These are phyloP conservation scores for Wickerhamomyces sp. DNA, from an alignment of 1,139 yeast genomes.

Conservation along the genomic window DNA sequence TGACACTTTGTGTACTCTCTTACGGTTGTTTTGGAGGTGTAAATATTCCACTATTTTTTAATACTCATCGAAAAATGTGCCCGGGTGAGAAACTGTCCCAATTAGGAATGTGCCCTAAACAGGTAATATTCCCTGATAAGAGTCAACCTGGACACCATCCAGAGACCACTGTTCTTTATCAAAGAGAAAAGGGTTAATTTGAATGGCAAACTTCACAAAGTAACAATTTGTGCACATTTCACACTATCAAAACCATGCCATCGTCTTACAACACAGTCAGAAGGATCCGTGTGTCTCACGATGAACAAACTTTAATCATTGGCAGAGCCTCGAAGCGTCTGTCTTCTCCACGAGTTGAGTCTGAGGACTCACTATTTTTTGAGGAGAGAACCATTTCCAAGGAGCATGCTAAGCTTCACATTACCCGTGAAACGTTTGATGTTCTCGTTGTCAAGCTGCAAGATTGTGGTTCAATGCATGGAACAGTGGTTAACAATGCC, in stretches of 20 bases:
- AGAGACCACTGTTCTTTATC: neutral
- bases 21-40: neutral
- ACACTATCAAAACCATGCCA: neutral
- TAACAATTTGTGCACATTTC: neutral
- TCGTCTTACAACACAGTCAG: too few relatives aligned
- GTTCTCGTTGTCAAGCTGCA: neutral
- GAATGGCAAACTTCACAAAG: neutral
- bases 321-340: slow-evolving; percentile 8
- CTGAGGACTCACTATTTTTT: slow-evolving; percentile 5
- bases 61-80: too few relatives aligned
- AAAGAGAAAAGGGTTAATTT: neutral
- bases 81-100: neutral
- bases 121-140: neutral
- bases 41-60: too few relatives aligned
- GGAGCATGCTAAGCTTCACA: slow-evolving; percentile 6
- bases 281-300: too few relatives aligned
- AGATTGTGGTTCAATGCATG: slow-evolving; percentile 10
- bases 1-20: too few relatives aligned
- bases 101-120: neutral
- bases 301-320: slow-evolving; percentile 1
- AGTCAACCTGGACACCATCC: neutral
- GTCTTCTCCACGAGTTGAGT: slow-evolving; percentile 1
- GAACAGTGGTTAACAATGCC: slow-evolving; percentile 7
- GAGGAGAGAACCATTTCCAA: slow-evolving; percentile 9
- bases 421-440: neutral